Evolutionary conservation across 768 basidiomycete genomes (phyloP).

Genomic region (Leccinum longicurvipes): DNA sequence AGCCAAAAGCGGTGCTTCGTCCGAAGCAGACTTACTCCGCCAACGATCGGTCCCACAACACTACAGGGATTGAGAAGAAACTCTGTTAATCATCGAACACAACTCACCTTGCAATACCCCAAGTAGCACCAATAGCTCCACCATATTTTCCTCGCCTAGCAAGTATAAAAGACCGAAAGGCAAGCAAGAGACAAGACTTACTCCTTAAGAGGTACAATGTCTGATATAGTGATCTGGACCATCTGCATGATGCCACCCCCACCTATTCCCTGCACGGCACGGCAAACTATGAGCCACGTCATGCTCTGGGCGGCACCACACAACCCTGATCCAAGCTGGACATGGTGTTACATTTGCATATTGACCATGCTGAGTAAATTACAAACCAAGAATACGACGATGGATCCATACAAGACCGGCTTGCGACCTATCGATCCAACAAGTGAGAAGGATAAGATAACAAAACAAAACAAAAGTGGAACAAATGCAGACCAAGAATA

Average conservation of each 20-base stretch:
- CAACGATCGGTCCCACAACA: conserved; percentile 43
- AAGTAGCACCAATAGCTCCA: conserved; percentile 37
- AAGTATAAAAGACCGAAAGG: background rate
- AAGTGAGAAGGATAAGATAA: background rate
- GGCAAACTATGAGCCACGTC: conserved; percentile 39
- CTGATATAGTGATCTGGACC: conserved; percentile 37
- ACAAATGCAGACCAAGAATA: conserved; percentile 30
- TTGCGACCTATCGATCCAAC: conserved; percentile 32
- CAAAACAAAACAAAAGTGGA: background rate
- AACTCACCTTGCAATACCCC: conserved; percentile 38
- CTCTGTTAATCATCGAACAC: background rate
- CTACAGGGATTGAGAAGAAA: conserved; percentile 13
- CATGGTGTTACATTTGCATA: background rate
- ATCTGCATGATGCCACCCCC: conserved; percentile 39
- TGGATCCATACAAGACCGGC: conserved; percentile 33
- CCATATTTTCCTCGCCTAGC: conserved; percentile 38
- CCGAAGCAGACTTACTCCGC: conserved; percentile 27
- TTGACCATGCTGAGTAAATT: background rate
- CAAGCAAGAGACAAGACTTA: conserved; percentile 11
- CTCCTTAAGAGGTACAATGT: conserved; percentile 37
- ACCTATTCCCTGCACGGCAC: conserved; percentile 44
- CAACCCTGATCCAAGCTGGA: conserved; percentile 36
- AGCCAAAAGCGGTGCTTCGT: background rate
- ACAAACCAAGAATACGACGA: conserved; percentile 37
- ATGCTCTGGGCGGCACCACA: conserved; percentile 45